Evolutionary conservation across 73 alveolate species (phyloP).

Genomic region (Paramecium caudatum): DNA sequence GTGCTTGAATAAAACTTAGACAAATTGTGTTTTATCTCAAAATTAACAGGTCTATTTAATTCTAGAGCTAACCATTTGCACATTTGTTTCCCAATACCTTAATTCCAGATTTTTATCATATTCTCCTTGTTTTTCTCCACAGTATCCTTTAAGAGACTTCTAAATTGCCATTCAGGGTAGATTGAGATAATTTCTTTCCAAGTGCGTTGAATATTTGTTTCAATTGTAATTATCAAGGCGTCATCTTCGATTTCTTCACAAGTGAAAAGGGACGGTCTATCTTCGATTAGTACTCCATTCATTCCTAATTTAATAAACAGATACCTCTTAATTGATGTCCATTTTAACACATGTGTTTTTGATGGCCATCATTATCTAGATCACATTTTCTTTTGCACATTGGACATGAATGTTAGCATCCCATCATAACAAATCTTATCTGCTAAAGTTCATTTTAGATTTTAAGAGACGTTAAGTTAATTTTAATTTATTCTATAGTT

Average conservation of each 20-base stretch:
- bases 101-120: conserved; percentile 23
- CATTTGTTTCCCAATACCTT: not conserved
- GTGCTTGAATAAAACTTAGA: no score
- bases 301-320: not conserved
- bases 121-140: not conserved
- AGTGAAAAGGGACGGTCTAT: conserved; percentile 12
- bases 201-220: not conserved
- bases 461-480: not conserved
- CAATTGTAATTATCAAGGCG: not conserved
- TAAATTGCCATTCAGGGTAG: not conserved
- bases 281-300: not conserved
- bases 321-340: conserved; percentile 38
- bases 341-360: not conserved
- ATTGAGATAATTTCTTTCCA: not conserved
- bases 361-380: not conserved
- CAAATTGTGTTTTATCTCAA: not conserved
- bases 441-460: not conserved
- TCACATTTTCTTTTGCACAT: conserved; percentile 21
- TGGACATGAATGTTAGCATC: not conserved
- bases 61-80: not conserved
- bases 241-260: conserved; percentile 12
- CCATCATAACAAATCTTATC: not conserved
- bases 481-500: not conserved
- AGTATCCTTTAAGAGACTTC: not conserved
- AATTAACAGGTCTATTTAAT: not conserved